Base-by-base conservation (phyloP, 768 basidiomycete species). In the Amanita muscaria region DNA sequence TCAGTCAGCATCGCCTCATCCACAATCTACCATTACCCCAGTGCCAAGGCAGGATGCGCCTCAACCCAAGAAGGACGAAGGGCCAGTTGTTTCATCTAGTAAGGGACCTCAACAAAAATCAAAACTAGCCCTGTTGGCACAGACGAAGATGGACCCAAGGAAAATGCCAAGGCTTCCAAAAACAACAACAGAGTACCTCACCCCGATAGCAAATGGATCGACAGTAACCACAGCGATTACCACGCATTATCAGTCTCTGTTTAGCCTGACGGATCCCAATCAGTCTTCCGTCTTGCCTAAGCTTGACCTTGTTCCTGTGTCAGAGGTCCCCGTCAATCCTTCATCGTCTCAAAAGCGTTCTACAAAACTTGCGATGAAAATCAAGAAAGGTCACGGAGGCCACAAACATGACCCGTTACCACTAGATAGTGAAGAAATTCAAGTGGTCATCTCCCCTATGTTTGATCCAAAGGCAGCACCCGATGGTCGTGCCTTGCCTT, bases 181-280 rank as follows among this genome's bases (percentile, higher is more conserved):
- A 47, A 62, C 67, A 30, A 65, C 62, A 33, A 88, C 86, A 5
- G 79, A 87, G 56, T 84, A 80, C 56, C 62, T 87, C 9, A 82
- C 76, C 12, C 86, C 87, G 2, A 85, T 83, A 35, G 83, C 82
- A n/a, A 88, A 88, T 55, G 84, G 86, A 0, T 64, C 82, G 3
- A 79, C 83, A n/a, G 86, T 78, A 10, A 88, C 86, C 0, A 87
- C 85, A 12, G 86, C 86, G 2, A 88, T 88, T 55, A 88, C 86
- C 0, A 88, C 86, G 2, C 79, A 81, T 0, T 87, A 86, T 50
- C 85, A 87, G 48, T 77, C 80, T 5, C 66, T 87, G 22, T 74
- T 74, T 56, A 80, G 75, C 51, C 67, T 88, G 6, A 77, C 75
- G 23, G 67, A 75, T 50, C 72, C 74, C 37, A 59, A 57, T n/a